Base-by-base conservation (phyloP, 495 filamentous ascomycete species). In the Neurospora africana region DNA sequence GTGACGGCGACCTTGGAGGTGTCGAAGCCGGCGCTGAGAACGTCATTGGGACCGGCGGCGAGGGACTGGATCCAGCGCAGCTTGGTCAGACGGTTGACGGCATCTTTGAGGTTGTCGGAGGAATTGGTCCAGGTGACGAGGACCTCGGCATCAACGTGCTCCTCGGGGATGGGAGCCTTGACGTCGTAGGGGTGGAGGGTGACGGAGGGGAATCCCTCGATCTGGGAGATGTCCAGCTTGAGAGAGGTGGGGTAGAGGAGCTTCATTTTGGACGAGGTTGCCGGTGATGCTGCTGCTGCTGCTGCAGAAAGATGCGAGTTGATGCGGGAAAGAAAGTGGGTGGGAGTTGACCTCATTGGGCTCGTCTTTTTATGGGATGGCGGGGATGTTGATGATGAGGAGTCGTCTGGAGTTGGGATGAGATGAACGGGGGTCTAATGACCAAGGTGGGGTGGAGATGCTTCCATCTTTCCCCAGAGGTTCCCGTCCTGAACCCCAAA, bases 171-270 rank as follows among this genome's bases (percentile, higher is more conserved):
- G 21, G 79, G 78, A n/a, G 75, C 71, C 53, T 83, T 83, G 65
- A 86, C 85, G 76, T 89, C 83, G 80, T 89, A 89, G 36, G 84
- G 75, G 73, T 87, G 83, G 6, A 89, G 81, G 11, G 81, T 75
- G 3, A 79, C 41, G 61, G 84, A 79, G 35, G 83, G 76, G 82
- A 88, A 89, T 75, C 85, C 87, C 69, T 87, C 77, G 71, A 89
- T 79, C 69, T 72, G 78, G 74, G 82, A 70, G 58, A 83, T 71
- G 78, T 88, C 80, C 74, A 89, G 82, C 38, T 78, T 77, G 71
- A 89, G 81, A 8, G 87, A 88, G 68, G 83, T 89, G 61, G 87
- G 87, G 79, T 89, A 89, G 37, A 89, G 86, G 77, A 89, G 84
- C 79, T 89, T 89, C 87, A 88, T 89, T 38, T 71, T 77, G 21